Conservation (phyloP, 805 yeast genomes). For the Suhomyces pyralidae region DNA sequence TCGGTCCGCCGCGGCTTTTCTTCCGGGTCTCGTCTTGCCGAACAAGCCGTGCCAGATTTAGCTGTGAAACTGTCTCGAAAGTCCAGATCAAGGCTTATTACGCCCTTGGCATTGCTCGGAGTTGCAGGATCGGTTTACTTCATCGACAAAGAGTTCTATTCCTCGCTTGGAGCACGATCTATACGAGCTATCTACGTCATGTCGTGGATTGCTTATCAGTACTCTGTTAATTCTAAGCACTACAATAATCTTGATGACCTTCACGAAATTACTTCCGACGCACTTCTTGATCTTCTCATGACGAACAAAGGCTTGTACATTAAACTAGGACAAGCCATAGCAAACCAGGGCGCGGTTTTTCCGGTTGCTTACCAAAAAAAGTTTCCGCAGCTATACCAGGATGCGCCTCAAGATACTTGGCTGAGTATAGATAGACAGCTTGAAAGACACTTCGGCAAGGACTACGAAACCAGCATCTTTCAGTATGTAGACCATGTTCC, state of each 20-base stretch:
- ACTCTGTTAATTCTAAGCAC: conserved; percentile 45
- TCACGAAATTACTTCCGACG: conserved; percentile 56
- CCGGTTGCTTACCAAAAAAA: conserved; percentile 62
- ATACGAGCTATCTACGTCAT: conserved; percentile 48
- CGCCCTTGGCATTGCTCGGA: not conserved
- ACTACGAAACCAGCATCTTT: conserved; percentile 41
- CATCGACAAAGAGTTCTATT: conserved; percentile 39
- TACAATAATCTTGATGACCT: conserved; percentile 41
- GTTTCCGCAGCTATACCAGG: conserved; percentile 59
- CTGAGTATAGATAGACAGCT: conserved; percentile 39
- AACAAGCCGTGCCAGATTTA: not conserved
- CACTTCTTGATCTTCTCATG: conserved; percentile 25
- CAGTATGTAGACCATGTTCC: conserved; percentile 51
- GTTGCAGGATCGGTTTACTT: conserved; percentile 14
- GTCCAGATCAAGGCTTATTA: not conserved
- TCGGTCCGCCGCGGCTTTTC: not conserved
- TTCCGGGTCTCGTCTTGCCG: not conserved
- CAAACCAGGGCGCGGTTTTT: conserved; percentile 67
- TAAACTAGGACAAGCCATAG: conserved; percentile 76
- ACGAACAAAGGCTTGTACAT: conserved; percentile 54
- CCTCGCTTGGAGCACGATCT: conserved; percentile 54
- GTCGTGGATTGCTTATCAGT: conserved; percentile 55
- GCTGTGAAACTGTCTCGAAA: not conserved
- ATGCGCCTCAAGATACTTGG: conserved; percentile 64
- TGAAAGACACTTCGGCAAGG: conserved; percentile 37